These are phyloP conservation scores for Wallacemonas sp. DNA, from an alignment of 208 protist genomes.

Conservation along the genomic window DNA sequence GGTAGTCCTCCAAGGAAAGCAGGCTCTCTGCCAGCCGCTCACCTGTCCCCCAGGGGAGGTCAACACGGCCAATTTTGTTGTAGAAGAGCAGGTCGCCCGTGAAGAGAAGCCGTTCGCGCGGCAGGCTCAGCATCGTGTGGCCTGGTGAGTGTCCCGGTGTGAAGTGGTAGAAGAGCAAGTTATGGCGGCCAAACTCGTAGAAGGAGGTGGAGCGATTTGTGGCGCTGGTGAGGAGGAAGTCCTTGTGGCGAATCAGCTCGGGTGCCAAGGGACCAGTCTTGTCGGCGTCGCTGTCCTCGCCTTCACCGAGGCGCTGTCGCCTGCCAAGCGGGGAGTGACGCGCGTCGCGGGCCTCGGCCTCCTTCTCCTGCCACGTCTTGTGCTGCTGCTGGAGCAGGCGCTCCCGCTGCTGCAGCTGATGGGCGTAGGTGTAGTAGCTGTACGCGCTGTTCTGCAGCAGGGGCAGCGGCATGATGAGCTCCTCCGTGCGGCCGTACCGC, in stretches of 20 bases:
- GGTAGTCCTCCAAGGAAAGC: constrained; percentile 67
- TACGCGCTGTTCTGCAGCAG: constrained; percentile 66
- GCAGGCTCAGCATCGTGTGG: constrained; percentile 89
- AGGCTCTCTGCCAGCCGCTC: constrained; percentile 81
- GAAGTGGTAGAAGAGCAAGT: constrained; percentile 83
- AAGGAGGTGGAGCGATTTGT: constrained; percentile 84
- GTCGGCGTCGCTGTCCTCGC: not conserved
- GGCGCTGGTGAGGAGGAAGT: constrained; percentile 75
- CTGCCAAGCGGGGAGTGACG: not conserved
- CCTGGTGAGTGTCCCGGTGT: constrained; percentile 88
- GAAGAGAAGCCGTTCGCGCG: constrained; percentile 84
- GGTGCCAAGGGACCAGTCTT: constrained; percentile 15
- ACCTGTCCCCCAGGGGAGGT: constrained; percentile 83
- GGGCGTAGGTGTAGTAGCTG: constrained; percentile 58
- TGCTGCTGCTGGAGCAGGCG: constrained; percentile 31
- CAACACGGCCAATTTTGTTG: constrained; percentile 84
- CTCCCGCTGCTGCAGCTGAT: constrained; percentile 41
- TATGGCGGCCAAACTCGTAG: constrained; percentile 77
- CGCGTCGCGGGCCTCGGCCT: not conserved
- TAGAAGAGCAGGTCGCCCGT: constrained; percentile 86
- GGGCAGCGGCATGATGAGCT: constrained; percentile 65
- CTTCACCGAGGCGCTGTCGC: not conserved
- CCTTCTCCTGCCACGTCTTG: not conserved
- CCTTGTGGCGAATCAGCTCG: constrained; percentile 55
- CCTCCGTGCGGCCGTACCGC: constrained; percentile 73